A percentile compares a stretch with the other conserved stretches of the same genome.
Conservation (phyloP, 768 basidiomycete species). For the Termitomyces bulborhizus region DNA sequence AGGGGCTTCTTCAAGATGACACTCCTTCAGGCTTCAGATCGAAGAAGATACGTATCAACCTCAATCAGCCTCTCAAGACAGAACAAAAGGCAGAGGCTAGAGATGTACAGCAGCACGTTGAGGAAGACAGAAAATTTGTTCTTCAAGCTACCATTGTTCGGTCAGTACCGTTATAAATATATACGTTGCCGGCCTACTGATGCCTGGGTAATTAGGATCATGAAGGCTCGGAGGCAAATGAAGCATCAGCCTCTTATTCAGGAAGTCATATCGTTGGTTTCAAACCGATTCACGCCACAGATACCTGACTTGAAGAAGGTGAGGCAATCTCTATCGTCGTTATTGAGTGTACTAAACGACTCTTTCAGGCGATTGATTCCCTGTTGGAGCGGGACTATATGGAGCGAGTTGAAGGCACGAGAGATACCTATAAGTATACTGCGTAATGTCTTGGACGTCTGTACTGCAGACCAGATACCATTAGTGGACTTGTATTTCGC, state of each 20-base stretch:
- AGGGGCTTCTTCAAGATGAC: not conserved
- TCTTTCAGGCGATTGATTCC: constrained; percentile 73
- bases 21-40: constrained; percentile 68
- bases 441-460: constrained; percentile 30
- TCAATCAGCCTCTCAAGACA: constrained; percentile 90
- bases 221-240: constrained; percentile 95
- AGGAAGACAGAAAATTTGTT: constrained; percentile 95
- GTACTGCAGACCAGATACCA: not conserved
- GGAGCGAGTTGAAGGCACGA: constrained; percentile 87
- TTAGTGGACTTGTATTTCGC: not conserved
- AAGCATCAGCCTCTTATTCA: constrained; percentile 88
- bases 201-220: constrained; percentile 48
- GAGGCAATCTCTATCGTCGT: constrained; percentile 4
- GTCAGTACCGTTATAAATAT: constrained; percentile 22
- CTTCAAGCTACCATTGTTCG: constrained; percentile 94
- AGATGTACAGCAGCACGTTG: constrained; percentile 90
- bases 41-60: constrained; percentile 88
- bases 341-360: constrained; percentile 9
- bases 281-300: constrained; percentile 85
- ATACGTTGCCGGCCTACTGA: not conserved
- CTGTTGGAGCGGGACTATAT: constrained; percentile 97
- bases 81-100: constrained; percentile 88
- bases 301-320: constrained; percentile 97
- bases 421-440: constrained; percentile 81
- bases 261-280: constrained; percentile 87